Conservation (phyloP, 2,329 filamentous ascomycete genomes). For the Cladosporium colombiae region DNA sequence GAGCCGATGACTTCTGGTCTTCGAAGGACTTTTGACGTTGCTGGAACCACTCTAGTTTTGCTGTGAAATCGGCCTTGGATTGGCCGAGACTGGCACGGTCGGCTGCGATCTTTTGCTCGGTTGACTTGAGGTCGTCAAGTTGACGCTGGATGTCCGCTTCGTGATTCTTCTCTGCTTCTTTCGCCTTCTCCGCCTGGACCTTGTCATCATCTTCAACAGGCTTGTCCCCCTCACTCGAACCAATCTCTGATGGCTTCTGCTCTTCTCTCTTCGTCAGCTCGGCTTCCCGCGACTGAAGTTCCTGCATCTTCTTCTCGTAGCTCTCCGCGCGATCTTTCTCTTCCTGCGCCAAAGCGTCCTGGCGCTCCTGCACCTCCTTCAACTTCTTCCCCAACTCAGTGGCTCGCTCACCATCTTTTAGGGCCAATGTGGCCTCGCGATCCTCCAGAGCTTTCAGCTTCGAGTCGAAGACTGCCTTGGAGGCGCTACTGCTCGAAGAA, state of each 20-base stretch:
- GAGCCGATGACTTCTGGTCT: not conserved
- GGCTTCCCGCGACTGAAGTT: conserved; percentile 11
- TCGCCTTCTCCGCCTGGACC: not conserved
- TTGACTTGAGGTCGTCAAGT: conserved; percentile 13
- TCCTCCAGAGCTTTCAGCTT: conserved; percentile 20
- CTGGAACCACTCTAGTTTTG: conserved; percentile 6
- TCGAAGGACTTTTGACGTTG: conserved; percentile 15
- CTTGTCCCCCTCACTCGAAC: not conserved
- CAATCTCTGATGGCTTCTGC: conserved; percentile 2
- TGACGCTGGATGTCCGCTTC: conserved; percentile 11
- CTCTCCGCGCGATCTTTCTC: conserved; percentile 5
- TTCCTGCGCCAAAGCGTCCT: conserved; percentile 5
- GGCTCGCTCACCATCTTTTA: not conserved
- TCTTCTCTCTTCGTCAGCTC: conserved; percentile 15
- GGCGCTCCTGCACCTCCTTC: conserved; percentile 8
- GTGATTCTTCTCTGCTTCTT: conserved; percentile 1
- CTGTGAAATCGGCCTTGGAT: conserved; percentile 6
- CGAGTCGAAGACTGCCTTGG: conserved; percentile 4
- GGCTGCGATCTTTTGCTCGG: conserved; percentile 2
- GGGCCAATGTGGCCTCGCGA: conserved; percentile 3
- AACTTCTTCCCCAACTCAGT: conserved; percentile 1
- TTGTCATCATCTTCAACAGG: not conserved
- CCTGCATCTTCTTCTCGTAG: conserved; percentile 19
- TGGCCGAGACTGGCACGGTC: conserved; percentile 10
- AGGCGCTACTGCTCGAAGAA: not conserved